Evolutionary conservation across 225 moss, liverwort and hornwort species (phyloP).

Genomic region (Sphagnum contortum): DNA sequence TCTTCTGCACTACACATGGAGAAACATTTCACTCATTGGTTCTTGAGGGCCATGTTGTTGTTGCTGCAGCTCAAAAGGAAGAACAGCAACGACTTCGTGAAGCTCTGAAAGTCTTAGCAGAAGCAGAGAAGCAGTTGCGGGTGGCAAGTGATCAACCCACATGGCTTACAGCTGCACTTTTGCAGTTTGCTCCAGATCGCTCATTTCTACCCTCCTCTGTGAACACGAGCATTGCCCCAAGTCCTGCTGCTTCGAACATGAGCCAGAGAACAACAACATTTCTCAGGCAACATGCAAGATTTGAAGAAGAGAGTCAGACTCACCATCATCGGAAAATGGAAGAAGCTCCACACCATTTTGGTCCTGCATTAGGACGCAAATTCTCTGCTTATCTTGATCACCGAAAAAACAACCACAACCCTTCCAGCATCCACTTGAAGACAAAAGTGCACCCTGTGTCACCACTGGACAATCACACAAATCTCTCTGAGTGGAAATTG

Average conservation of each 20-base stretch:
- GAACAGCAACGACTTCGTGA: slow-evolving; percentile 74
- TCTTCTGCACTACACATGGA: too few relatives aligned
- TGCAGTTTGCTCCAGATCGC: slow-evolving; percentile 87
- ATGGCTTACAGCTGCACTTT: slow-evolving; percentile 81
- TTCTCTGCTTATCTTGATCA: background rate
- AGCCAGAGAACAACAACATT: slow-evolving; percentile 27
- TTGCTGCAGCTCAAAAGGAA: slow-evolving; percentile 54
- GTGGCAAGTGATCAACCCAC: slow-evolving; percentile 61
- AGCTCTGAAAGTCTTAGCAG: slow-evolving; percentile 67
- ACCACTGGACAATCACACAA: slow-evolving; percentile 10
- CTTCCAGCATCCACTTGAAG: too few relatives aligned
- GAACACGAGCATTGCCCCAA: slow-evolving; percentile 38
- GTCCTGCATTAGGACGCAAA: slow-evolving; percentile 1
- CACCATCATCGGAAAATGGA: slow-evolving; percentile 1
- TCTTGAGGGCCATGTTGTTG: too few relatives aligned
- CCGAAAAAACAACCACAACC: background rate
- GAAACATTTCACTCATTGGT: too few relatives aligned
- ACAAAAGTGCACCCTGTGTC: slow-evolving; percentile 18
- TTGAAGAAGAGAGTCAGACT: slow-evolving; percentile 21
- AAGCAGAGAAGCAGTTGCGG: slow-evolving; percentile 85
- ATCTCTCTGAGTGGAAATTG: slow-evolving; percentile 27
- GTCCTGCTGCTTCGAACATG: slow-evolving; percentile 32
- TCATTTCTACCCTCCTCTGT: slow-evolving; percentile 75
- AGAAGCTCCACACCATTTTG: background rate
- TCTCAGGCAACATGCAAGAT: slow-evolving; percentile 16